Conservation (phyloP, 1,139 yeast genomes). For the Suhomyces ambrosiae region DNA sequence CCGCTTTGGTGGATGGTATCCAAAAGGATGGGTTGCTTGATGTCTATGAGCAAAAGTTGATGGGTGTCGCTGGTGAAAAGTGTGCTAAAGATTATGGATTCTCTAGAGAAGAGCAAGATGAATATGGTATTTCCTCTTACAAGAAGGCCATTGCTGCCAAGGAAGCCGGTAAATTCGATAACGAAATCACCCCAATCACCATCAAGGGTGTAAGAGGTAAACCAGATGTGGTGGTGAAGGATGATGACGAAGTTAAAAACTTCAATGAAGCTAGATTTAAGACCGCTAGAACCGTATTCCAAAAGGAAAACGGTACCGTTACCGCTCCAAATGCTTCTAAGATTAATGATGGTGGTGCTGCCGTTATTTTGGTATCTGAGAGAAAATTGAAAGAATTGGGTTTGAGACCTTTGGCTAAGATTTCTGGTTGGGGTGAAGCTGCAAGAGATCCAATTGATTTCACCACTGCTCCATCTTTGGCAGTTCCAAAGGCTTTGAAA, state of each 20-base stretch:
- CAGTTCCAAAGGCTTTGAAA: constrained; percentile 92
- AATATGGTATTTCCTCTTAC: constrained; percentile 68
- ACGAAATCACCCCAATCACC: constrained; percentile 84
- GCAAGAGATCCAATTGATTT: constrained; percentile 92
- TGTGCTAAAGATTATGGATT: constrained; percentile 76
- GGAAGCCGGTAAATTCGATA: constrained; percentile 73
- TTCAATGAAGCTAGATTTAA: constrained; percentile 75
- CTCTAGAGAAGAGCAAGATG: constrained; percentile 72
- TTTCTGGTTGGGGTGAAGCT: constrained; percentile 97
- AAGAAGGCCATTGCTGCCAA: constrained; percentile 81
- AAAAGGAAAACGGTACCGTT: constrained; percentile 88
- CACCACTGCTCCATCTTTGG: constrained; percentile 92
- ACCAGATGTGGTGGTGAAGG: constrained; percentile 71
- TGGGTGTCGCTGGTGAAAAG: constrained; percentile 97
- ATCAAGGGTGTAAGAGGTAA: constrained; percentile 91
- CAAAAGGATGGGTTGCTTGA: constrained; percentile 91
- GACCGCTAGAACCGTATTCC: constrained; percentile 89
- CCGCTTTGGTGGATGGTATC: constrained; percentile 77
- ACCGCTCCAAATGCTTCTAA: constrained; percentile 97
- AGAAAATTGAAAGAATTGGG: constrained; percentile 80
- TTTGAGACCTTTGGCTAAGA: constrained; percentile 83
- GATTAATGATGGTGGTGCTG: constrained; percentile 97
- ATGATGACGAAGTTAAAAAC: constrained; percentile 75
- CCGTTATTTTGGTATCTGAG: constrained; percentile 83
- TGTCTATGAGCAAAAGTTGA: constrained; percentile 80